Conservation (phyloP, 495 filamentous ascomycete species). For the Lepraria neglecta region DNA sequence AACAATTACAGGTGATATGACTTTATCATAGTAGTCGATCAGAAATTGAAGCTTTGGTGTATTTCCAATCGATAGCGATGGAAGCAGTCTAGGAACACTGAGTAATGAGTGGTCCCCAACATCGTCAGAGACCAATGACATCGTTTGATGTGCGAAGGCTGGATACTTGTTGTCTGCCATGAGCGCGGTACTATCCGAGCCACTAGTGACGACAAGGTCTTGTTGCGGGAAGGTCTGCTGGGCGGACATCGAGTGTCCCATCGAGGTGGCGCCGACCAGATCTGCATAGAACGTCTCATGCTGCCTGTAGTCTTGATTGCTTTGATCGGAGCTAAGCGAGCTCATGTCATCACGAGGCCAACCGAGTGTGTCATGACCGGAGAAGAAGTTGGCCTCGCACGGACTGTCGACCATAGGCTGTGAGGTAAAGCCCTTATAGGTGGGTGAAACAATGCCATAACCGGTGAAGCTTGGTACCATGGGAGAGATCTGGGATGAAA, state of each 20-base stretch:
- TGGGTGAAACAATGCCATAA: conserved; percentile 24
- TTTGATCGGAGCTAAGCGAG: conserved; percentile 35
- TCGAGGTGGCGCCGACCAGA: conserved; percentile 15
- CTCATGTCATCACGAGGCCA: conserved; percentile 32
- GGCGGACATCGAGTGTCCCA: conserved; percentile 22
- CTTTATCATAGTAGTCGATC: conserved; percentile 66
- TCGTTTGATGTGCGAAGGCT: conserved; percentile 15
- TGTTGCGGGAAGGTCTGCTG: conserved; percentile 20
- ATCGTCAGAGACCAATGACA: conserved; percentile 26
- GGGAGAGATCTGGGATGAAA: conserved; percentile 39
- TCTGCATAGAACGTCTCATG: conserved; percentile 25
- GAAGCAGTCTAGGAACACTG: conserved; percentile 40
- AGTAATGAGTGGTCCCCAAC: conserved; percentile 34
- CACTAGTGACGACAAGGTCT: conserved; percentile 19
- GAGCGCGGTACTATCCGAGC: conserved; percentile 19
- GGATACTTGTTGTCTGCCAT: conserved; percentile 21
- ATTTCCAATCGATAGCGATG: conserved; percentile 43
- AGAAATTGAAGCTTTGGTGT: conserved; percentile 54
- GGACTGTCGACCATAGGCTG: conserved; percentile 17
- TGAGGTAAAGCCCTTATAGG: conserved; percentile 19
- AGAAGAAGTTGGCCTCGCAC: conserved; percentile 22
- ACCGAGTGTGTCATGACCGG: conserved; percentile 18
- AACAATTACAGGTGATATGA: conserved; percentile 84
- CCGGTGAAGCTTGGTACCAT: conserved; percentile 25
- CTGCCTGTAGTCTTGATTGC: conserved; percentile 31